A percentile compares a stretch with the other conserved stretches of the same genome.
phyloP scores from a whole-genome alignment of 768 basidiomycete species.

The Boletus sp. region DNA sequence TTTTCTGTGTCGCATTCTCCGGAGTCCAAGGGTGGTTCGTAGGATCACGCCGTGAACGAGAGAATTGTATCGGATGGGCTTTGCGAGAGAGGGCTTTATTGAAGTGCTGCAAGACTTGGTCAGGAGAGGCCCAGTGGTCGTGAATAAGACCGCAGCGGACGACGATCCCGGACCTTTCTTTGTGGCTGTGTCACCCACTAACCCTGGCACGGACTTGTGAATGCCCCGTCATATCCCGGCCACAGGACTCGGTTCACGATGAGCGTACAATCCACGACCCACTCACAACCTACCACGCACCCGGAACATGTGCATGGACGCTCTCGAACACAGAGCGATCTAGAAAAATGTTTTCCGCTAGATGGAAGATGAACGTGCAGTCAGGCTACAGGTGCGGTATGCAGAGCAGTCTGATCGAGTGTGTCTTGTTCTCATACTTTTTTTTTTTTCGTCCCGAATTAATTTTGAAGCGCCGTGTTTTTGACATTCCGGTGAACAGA shows the following conservation, averaged over 20 bases:
- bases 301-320: too few relatives aligned
- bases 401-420: background rate
- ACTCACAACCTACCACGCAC: background rate
- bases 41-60: conserved; percentile 39
- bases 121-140: too few relatives aligned
- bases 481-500: background rate
- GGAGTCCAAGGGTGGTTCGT: conserved; percentile 58
- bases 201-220: background rate
- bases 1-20: conserved; percentile 72
- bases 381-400: background rate
- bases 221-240: background rate
- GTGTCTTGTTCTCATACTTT: background rate
- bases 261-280: too few relatives aligned
- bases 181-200: background rate
- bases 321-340: too few relatives aligned
- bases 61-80: conserved; percentile 81
- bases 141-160: too few relatives aligned
- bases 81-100: conserved; percentile 14
- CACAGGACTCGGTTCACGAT: too few relatives aligned
- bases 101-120: too few relatives aligned
- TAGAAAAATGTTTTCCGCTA: too few relatives aligned
- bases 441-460: background rate
- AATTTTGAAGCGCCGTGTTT: background rate
- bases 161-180: too few relatives aligned
- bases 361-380: too few relatives aligned